Evolutionary conservation across 257 asterid genomes (phyloP).

Genomic region (Przewalskia tangutica): DNA sequence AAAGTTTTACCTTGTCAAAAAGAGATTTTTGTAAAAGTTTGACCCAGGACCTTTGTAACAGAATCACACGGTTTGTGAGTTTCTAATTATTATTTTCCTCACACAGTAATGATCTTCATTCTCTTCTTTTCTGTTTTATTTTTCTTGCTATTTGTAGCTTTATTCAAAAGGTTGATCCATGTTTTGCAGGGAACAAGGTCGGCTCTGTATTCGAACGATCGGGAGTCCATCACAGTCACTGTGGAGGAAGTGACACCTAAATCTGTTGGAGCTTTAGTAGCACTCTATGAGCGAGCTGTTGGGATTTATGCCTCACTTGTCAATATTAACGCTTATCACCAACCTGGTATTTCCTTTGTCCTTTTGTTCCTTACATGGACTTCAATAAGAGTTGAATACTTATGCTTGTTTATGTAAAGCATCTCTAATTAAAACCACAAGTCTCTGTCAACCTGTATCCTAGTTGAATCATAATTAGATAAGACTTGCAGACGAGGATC

Average conservation of each 20-base stretch:
- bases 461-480: not conserved
- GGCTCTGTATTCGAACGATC: slow-evolving; percentile 74
- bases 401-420: not conserved
- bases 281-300: slow-evolving; percentile 96
- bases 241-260: slow-evolving; percentile 96
- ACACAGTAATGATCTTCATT: not conserved
- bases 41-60: not conserved
- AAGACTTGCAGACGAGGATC: not conserved
- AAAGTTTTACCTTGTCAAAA: not conserved
- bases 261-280: slow-evolving; percentile 90
- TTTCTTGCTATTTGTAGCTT: not conserved
- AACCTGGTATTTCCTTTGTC: slow-evolving; percentile 60
- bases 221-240: slow-evolving; percentile 96
- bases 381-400: not conserved
- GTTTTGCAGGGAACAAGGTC: slow-evolving; percentile 81
- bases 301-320: slow-evolving; percentile 90
- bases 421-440: not conserved
- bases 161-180: not conserved
- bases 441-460: not conserved
- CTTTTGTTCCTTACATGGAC: not conserved
- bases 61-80: not conserved
- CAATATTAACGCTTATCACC: slow-evolving; percentile 95
- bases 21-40: not conserved
- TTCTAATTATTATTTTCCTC: not conserved
- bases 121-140: not conserved